Base-by-base conservation (phyloP, 176 grass and related monocot species). In the Microstegium vimineum region DNA sequence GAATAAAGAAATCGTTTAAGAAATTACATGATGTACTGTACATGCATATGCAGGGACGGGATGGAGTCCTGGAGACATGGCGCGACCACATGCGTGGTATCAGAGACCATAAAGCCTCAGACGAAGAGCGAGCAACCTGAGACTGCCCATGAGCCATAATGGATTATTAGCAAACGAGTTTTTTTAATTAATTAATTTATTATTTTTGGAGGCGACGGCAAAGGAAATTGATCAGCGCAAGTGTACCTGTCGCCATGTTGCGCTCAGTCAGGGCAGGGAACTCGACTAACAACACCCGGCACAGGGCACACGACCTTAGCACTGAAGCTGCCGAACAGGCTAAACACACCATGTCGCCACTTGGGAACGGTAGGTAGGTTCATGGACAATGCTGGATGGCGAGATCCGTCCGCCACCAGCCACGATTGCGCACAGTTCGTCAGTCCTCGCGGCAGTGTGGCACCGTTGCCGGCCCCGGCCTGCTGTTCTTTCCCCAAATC, bases 11-110 rank as follows among this genome's bases (percentile, higher is more conserved):
- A 45, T 42, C 23, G 14, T 26, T n/a, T 8, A 18, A 54, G 20
- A 56, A 56, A n/a, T 56, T 56, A 43, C 33, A 51, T 12, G 20
- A n/a, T 27, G 22, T 28, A n/a, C 62, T n/a, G 2, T 47, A 51
- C 17, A 28, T 40, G 40, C 59, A 42, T 40, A 18, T 31, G 45
- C 34, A 73, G 40, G 16, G 64, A 6, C 35, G 36, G 2, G 59
- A 74, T 76, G 33, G 83, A 52, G 70, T 68, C 70, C 17, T 86
- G 31, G 32, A 57, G 41, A 60, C 46, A 34, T 57, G 66, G 67
- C 60, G 37, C 57, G 61, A 56, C 35, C 74, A 73, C 66, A 57
- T 57, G 66, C n/a, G n/a, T n/a, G n/a, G n/a, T n/a, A n/a, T 73
- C 9, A 16, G 57, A 60, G 66, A 52, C 62, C 73, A 42, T 41